These are phyloP conservation scores for Lentinula raphanica DNA, from an alignment of 768 basidiomycete species.

Conservation along the genomic window DNA sequence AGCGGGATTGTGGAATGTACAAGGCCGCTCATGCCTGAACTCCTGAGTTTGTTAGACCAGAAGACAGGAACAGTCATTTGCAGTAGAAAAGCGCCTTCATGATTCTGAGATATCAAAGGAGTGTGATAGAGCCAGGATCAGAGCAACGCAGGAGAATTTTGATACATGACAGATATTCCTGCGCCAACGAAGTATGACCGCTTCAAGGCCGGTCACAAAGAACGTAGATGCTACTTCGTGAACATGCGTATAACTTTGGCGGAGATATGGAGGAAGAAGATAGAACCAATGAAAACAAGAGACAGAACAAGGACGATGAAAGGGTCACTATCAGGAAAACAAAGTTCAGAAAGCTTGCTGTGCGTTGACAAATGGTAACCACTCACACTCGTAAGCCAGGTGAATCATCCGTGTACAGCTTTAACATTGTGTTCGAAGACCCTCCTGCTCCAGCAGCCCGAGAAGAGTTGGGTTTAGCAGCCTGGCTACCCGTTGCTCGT, in stretches of 20 bases:
- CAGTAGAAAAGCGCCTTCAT: too few relatives aligned
- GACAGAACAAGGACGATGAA: conserved; percentile 96
- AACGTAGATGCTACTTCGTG: conserved; percentile 57
- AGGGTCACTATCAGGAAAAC: conserved; percentile 66
- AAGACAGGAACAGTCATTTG: too few relatives aligned
- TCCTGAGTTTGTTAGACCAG: too few relatives aligned
- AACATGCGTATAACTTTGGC: conserved; percentile 91
- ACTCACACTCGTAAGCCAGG: conserved; percentile 96
- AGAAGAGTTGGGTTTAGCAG: conserved; percentile 73
- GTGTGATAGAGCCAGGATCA: too few relatives aligned
- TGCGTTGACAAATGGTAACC: not conserved
- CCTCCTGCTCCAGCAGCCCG: conserved; percentile 95
- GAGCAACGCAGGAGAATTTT: too few relatives aligned
- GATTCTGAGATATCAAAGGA: too few relatives aligned
- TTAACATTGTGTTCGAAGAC: conserved; percentile 96
- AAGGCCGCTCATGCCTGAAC: too few relatives aligned
- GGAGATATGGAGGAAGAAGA: conserved; percentile 98
- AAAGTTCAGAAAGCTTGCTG: conserved; percentile 3
- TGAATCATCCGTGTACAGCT: conserved; percentile 97
- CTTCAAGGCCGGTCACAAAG: not conserved
- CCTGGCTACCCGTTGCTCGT: conserved; percentile 63
- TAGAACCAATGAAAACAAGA: conserved; percentile 93
- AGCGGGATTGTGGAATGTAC: too few relatives aligned
- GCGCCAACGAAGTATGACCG: not conserved
- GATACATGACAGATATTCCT: not conserved